Evolutionary conservation across 2,329 filamentous ascomycete genomes (phyloP).

Genomic region (Penicillium sp.): DNA sequence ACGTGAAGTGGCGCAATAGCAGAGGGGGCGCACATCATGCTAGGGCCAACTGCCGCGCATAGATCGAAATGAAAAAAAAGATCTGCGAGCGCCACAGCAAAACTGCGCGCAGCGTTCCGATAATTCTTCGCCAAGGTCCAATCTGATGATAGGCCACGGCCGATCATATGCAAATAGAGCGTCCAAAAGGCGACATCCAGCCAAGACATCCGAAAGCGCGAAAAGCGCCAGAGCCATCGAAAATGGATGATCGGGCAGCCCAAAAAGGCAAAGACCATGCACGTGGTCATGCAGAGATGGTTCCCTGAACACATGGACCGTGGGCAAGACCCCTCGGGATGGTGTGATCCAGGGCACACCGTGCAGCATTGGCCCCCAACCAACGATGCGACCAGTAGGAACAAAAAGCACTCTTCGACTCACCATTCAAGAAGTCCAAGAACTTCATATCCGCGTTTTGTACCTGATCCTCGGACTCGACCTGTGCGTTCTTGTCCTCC

Average conservation of each 20-base stretch:
- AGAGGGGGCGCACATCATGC: conserved; percentile 23
- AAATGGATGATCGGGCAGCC: conserved; percentile 7
- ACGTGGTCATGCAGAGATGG: conserved; percentile 6
- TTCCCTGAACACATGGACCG: conserved; percentile 2
- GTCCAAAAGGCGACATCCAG: conserved; percentile 15
- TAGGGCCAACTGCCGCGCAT: conserved; percentile 13
- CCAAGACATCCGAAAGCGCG: conserved; percentile 8
- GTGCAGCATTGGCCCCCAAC: conserved; percentile 9
- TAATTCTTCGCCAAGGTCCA: conserved; percentile 8
- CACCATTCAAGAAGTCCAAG: conserved; percentile 43
- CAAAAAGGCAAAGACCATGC: conserved; percentile 3
- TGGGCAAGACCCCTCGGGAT: conserved; percentile 2
- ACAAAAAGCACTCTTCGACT: conserved; percentile 21
- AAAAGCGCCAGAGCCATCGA: neutral
- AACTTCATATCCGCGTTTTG: conserved; percentile 39
- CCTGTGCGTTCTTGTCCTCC: conserved; percentile 29
- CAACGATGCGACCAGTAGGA: conserved; percentile 12
- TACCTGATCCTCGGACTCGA: conserved; percentile 21
- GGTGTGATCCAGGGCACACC: conserved; percentile 13
- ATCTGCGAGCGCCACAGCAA: conserved; percentile 9
- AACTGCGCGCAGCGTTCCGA: conserved; percentile 13
- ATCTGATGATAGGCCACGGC: neutral
- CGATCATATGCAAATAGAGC: conserved; percentile 8
- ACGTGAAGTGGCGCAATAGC: conserved; percentile 39
- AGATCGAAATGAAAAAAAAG: conserved; percentile 6